These are phyloP conservation scores for Paecilomyces sp. DNA, from an alignment of 2,329 filamentous ascomycete genomes.

Conservation along the genomic window DNA sequence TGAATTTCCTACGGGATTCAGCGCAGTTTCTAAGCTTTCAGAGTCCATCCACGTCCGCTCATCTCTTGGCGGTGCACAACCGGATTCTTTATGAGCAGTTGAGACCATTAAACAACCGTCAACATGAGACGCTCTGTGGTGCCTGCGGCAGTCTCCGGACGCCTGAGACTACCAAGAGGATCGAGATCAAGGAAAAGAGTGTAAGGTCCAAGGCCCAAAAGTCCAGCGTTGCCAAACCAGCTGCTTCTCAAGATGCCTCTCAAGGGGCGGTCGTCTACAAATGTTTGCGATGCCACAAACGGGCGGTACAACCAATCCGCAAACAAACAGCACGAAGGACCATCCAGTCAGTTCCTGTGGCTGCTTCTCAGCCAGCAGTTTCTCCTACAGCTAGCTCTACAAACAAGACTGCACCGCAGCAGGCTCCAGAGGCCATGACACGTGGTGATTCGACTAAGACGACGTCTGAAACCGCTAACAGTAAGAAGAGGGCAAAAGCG, in stretches of 20 bases:
- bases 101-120: constrained; percentile 23
- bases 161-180: constrained; percentile 21
- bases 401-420: constrained; percentile 4
- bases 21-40: constrained; percentile 21
- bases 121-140: constrained; percentile 28
- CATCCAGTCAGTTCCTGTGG: constrained; percentile 2
- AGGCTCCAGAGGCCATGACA: constrained; percentile 6
- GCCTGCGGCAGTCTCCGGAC: constrained; percentile 33
- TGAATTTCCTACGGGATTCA: constrained; percentile 31
- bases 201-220: constrained; percentile 6
- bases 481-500: constrained; percentile 50
- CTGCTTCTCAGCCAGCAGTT: constrained; percentile 4
- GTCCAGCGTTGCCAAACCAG: constrained; percentile 5
- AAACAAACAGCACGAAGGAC: constrained; percentile 9
- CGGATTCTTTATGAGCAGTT: constrained; percentile 25
- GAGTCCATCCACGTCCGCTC: constrained; percentile 34
- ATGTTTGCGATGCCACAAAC: constrained; percentile 29
- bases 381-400: constrained; percentile 5
- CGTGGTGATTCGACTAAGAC: constrained; percentile 6
- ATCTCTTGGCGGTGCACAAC: constrained; percentile 33
- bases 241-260: constrained; percentile 6
- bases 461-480: constrained; percentile 36
- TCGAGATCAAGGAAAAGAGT: constrained; percentile 15
- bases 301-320: constrained; percentile 20
- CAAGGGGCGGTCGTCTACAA: constrained; percentile 23